Evolutionary conservation across 441 rosid genomes (phyloP).

Genomic region (Erodium texanum): DNA sequence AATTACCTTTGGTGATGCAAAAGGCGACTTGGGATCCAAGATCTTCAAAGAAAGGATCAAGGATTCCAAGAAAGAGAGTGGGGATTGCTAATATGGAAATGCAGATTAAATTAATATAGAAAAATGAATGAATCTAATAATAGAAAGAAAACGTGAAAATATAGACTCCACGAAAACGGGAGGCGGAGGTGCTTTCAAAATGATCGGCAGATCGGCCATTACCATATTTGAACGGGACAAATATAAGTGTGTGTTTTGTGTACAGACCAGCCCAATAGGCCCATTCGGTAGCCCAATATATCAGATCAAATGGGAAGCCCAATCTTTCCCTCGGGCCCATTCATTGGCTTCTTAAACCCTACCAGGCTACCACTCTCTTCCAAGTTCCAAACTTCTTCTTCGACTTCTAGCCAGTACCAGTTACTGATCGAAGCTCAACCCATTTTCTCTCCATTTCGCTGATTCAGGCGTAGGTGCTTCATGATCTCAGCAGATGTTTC

Average conservation of each 20-base stretch:
- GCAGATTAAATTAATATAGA: background rate
- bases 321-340: background rate
- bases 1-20: conserved; percentile 1
- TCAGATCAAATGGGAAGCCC: background rate
- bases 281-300: too few species aligned
- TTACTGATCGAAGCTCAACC: background rate
- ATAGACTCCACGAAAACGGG: background rate
- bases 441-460: background rate
- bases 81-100: background rate
- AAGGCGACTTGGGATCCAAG: conserved; percentile 1
- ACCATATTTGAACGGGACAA: too few species aligned
- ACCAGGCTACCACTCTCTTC: too few species aligned
- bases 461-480: background rate
- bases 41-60: background rate
- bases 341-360: background rate
- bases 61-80: background rate
- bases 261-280: too few species aligned
- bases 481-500: background rate
- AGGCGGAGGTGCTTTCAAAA: background rate
- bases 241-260: too few species aligned
- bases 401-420: background rate
- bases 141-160: background rate
- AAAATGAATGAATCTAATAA: background rate
- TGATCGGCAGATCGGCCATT: too few species aligned
- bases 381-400: too few species aligned